Percentiles rank a stretch among this genome's conserved stretches.
Conservation (phyloP, 73 alveolate genomes). For the Symbiodinium natans region DNA sequence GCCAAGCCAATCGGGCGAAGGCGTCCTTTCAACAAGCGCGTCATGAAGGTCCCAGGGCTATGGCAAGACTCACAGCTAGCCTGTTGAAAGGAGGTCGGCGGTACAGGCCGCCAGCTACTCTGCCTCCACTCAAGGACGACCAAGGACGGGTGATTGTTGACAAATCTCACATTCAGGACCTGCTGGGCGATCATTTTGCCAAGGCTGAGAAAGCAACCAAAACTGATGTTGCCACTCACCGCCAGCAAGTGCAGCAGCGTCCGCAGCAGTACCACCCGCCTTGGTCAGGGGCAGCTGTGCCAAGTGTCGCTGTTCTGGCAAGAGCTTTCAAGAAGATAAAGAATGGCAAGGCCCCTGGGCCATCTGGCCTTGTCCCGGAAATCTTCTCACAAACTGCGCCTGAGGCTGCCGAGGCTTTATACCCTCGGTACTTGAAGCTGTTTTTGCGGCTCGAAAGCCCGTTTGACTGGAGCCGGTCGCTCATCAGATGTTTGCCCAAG, state of each 20-base stretch:
- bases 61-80: not conserved
- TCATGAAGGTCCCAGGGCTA: not conserved
- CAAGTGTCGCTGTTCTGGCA: not conserved
- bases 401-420: not conserved
- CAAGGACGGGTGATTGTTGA: not conserved
- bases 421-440: not conserved
- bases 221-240: not conserved
- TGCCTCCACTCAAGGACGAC: not conserved
- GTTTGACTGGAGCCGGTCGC: not conserved
- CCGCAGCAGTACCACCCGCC: not conserved
- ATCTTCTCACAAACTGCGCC: not conserved
- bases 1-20: not conserved
- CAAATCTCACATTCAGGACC: not conserved
- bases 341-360: not conserved
- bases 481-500: not conserved
- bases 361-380: not conserved
- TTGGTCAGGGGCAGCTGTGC: not conserved
- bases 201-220: not conserved
- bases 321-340: not conserved
- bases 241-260: not conserved
- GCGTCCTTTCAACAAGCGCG: not conserved
- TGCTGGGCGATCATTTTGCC: not conserved
- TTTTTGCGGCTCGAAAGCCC: not conserved
- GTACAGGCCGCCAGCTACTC: not conserved
- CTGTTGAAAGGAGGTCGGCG: not conserved